Evolutionary conservation across 2,329 filamentous ascomycete genomes (phyloP).

Genomic region (Tolypocladium amazonense): DNA sequence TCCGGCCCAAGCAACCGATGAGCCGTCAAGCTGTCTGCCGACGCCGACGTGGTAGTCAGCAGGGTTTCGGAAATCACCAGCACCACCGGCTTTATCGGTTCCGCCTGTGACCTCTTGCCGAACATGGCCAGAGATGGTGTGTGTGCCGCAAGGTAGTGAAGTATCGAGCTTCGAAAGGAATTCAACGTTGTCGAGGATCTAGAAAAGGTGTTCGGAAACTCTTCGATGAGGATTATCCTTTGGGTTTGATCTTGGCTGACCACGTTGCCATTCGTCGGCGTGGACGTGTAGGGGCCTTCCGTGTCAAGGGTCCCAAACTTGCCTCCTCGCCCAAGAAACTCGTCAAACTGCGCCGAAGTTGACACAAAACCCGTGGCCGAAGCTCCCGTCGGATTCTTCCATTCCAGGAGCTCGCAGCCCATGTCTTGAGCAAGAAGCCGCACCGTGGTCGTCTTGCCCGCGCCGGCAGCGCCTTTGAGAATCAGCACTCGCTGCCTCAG

Average conservation of each 20-base stretch:
- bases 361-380: conserved; percentile 54
- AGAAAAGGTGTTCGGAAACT: conserved; percentile 69
- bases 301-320: conserved; percentile 64
- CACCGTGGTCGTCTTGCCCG: conserved; percentile 85
- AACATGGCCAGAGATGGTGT: conserved; percentile 44
- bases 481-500: conserved; percentile 65
- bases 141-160: conserved; percentile 63
- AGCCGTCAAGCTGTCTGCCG: conserved; percentile 84
- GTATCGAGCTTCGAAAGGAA: conserved; percentile 64
- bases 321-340: conserved; percentile 75
- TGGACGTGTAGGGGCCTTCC: conserved; percentile 18
- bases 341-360: conserved; percentile 73
- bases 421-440: conserved; percentile 68
- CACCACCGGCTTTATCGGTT: conserved; percentile 60
- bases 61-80: conserved; percentile 89
- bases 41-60: conserved; percentile 72
- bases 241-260: conserved; percentile 11
- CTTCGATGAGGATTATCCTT: conserved; percentile 65
- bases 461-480: conserved; percentile 81
- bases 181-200: conserved; percentile 52
- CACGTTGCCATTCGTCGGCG: conserved; percentile 10
- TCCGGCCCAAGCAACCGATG: conserved; percentile 82
- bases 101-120: conserved; percentile 27
- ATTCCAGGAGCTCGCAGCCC: conserved; percentile 70
- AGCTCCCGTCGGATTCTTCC: conserved; percentile 70